Evolutionary conservation across 2,329 filamentous ascomycete genomes (phyloP).

Genomic region (Paraphoma sp.): DNA sequence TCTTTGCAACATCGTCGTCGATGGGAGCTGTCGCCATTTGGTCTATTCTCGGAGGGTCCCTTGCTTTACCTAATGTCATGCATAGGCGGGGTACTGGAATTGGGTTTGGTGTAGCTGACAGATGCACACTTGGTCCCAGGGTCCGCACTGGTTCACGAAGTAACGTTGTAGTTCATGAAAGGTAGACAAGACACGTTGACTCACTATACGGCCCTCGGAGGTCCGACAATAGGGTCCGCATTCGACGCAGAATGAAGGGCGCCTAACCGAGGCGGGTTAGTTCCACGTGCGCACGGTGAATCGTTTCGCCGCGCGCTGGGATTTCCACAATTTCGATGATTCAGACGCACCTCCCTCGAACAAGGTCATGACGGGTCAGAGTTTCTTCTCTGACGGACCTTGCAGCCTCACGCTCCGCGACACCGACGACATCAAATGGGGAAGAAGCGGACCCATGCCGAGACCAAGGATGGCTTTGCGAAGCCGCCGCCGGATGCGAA

Average conservation of each 20-base stretch:
- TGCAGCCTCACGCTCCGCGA: conserved; percentile 34
- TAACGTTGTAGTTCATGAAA: neutral
- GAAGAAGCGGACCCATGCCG: conserved; percentile 51
- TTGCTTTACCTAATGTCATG: neutral
- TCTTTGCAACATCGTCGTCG: conserved; percentile 36
- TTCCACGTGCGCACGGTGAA: neutral
- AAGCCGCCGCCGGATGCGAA: conserved; percentile 44
- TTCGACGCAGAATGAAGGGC: conserved; percentile 3
- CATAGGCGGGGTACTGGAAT: conserved; percentile 14
- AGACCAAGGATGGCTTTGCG: conserved; percentile 49
- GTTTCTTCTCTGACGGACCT: conserved; percentile 47
- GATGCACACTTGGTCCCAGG: neutral
- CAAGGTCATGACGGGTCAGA: conserved; percentile 47
- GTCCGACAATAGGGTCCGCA: conserved; percentile 23
- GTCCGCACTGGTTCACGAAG: neutral
- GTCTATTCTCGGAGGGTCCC: conserved; percentile 9
- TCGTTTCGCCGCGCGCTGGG: neutral
- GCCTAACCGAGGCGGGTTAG: neutral
- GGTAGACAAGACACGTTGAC: conserved; percentile 21
- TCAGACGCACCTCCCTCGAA: conserved; percentile 1
- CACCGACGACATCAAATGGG: conserved; percentile 45
- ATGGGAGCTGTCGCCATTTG: conserved; percentile 33
- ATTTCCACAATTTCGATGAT: conserved; percentile 29
- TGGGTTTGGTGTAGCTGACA: conserved; percentile 5
- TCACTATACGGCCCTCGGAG: conserved; percentile 25